Evolutionary conservation across 108 stramenopile genomes (phyloP).

Genomic region (Pseudonitzschia delicatissima): DNA sequence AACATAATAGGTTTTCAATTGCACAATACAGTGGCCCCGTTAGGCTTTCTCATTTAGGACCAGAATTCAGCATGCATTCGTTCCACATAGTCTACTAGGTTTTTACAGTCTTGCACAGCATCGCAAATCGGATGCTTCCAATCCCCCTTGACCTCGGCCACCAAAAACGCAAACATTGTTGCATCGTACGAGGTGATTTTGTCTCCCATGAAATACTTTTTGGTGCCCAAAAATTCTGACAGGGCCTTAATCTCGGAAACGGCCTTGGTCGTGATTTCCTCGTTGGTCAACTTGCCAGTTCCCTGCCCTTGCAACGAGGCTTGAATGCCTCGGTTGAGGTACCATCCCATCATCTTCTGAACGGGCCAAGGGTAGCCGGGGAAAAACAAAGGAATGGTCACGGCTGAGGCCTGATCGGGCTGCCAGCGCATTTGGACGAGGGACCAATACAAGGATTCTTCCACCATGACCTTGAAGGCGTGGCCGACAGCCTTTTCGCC

Average conservation of each 20-base stretch:
- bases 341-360: no score
- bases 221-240: neutral
- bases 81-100: conserved; percentile 11
- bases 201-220: conserved; percentile 1
- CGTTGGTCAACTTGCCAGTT: conserved; percentile 1
- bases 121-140: neutral
- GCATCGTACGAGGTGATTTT: conserved; percentile 3
- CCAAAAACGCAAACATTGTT: conserved; percentile 8
- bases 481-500: neutral
- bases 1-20: no score
- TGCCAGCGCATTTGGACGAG: neutral
- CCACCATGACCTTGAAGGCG: conserved; percentile 7
- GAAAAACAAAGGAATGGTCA: neutral
- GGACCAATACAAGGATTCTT: neutral
- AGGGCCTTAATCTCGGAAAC: neutral
- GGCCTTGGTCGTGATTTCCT: neutral
- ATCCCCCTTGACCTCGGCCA: neutral
- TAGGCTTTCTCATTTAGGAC: neutral
- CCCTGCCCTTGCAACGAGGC: neutral
- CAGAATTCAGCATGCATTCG: conserved; percentile 9
- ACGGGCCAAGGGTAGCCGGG: neutral
- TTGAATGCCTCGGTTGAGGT: neutral
- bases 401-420: neutral
- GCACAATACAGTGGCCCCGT: no score
- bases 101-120: neutral